phyloP scores from a whole-genome alignment of 225 moss, liverwort and hornwort species.

The Sphagnum tenellum region DNA sequence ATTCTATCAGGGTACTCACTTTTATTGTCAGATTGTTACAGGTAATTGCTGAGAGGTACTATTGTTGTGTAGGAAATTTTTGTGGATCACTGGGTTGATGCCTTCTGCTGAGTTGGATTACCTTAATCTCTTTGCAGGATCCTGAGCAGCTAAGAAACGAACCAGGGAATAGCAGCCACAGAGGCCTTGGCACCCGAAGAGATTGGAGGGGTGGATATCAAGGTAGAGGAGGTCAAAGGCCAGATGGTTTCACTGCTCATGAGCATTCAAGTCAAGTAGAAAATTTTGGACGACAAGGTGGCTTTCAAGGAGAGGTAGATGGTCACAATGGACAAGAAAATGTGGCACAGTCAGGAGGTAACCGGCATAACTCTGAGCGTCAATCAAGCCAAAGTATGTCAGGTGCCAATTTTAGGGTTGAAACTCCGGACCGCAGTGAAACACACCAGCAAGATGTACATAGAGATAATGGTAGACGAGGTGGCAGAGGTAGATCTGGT shows the following conservation, averaged over 20 bases:
- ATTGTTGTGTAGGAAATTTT: not conserved
- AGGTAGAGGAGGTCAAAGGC: conserved; percentile 16
- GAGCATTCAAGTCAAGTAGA: conserved; percentile 2
- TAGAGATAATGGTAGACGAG: conserved; percentile 25
- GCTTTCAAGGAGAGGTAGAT: conserved; percentile 1
- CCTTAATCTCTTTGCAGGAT: conserved; percentile 3
- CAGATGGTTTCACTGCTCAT: conserved; percentile 3
- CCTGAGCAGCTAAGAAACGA: conserved; percentile 17
- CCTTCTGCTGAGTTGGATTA: too few relatives aligned
- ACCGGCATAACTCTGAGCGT: not conserved
- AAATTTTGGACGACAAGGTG: conserved; percentile 2
- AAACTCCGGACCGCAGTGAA: conserved; percentile 3
- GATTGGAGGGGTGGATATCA: conserved; percentile 20
- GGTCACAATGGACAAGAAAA: conserved; percentile 7
- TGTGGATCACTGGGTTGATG: conserved; percentile 4
- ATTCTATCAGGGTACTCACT: not conserved
- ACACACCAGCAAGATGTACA: conserved; percentile 4
- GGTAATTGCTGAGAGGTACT: not conserved
- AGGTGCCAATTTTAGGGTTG: conserved; percentile 15
- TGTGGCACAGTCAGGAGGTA: conserved; percentile 1
- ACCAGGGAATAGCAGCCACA: conserved; percentile 8
- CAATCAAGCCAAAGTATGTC: conserved; percentile 5
- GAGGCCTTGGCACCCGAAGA: conserved; percentile 33
- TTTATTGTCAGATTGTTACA: not conserved
- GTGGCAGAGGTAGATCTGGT: conserved; percentile 12